A percentile compares a stretch with the other conserved stretches of the same genome.
Evolutionary conservation across 352 stramenopile genomes (phyloP).

Genomic region (Phytophthora tentaculata): DNA sequence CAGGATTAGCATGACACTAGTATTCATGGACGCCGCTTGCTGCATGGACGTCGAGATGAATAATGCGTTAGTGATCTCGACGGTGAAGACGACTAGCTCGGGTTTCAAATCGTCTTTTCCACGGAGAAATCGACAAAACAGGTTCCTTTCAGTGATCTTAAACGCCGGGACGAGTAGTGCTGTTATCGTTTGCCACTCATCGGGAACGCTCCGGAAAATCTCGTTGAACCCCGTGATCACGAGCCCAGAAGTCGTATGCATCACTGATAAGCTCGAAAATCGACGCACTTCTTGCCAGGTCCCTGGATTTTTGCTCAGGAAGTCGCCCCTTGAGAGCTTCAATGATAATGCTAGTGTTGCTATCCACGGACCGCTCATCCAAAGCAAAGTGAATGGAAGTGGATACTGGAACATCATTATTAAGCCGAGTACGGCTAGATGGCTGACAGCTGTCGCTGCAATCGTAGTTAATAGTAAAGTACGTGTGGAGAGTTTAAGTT

Average conservation of each 20-base stretch:
- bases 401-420: conserved; percentile 18
- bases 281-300: conserved; percentile 16
- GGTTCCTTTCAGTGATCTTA: conserved; percentile 22
- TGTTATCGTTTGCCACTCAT: conserved; percentile 2
- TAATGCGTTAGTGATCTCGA: conserved; percentile 54
- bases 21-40: conserved; percentile 28
- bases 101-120: conserved; percentile 40
- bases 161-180: conserved; percentile 16
- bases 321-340: conserved; percentile 16
- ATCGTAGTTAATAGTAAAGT: conserved; percentile 5
- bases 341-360: conserved; percentile 11
- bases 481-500: conserved; percentile 14
- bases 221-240: conserved; percentile 15
- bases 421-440: conserved; percentile 2
- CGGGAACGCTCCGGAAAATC: conserved; percentile 12
- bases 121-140: conserved; percentile 15
- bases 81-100: conserved; percentile 50
- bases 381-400: conserved; percentile 24
- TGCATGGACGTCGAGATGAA: conserved; percentile 52
- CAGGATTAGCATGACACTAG: conserved; percentile 33
- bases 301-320: conserved; percentile 10
- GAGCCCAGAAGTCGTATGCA: conserved; percentile 5
- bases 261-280: conserved; percentile 10
- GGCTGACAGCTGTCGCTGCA: conserved; percentile 1
- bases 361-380: conserved; percentile 23